Evolutionary conservation across 2,329 filamentous ascomycete genomes (phyloP).

Genomic region (Ophiostoma triangulosporum): DNA sequence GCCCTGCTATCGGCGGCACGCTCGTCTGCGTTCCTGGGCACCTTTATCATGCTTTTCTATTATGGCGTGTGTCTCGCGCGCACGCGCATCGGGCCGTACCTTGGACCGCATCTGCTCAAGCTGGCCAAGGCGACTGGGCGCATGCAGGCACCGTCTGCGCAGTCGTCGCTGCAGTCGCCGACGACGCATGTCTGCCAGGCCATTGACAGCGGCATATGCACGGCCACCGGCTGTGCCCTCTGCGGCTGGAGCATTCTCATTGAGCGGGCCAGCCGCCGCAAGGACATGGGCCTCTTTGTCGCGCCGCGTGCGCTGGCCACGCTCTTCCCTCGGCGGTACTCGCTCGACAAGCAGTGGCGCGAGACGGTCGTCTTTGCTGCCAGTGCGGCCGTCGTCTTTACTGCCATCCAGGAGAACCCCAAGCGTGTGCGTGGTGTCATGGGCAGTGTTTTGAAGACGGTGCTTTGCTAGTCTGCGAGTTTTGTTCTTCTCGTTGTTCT

Average conservation of each 20-base stretch:
- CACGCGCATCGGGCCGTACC: slow-evolving; percentile 55
- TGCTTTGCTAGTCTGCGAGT: slow-evolving; percentile 22
- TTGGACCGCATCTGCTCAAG: slow-evolving; percentile 20
- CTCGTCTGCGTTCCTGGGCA: slow-evolving; percentile 64
- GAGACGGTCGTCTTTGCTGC: slow-evolving; percentile 53
- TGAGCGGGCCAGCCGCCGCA: slow-evolving; percentile 50
- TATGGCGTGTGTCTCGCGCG: slow-evolving; percentile 71
- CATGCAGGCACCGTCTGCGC: neutral
- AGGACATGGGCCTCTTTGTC: slow-evolving; percentile 70
- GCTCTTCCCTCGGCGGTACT: slow-evolving; percentile 57
- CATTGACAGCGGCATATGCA: slow-evolving; percentile 52
- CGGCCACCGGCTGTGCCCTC: slow-evolving; percentile 56
- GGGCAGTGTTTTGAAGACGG: slow-evolving; percentile 42
- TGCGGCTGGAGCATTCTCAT: slow-evolving; percentile 75
- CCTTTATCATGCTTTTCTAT: slow-evolving; percentile 70
- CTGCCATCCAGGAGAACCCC: slow-evolving; percentile 49
- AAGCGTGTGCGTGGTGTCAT: slow-evolving; percentile 53
- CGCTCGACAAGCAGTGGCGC: slow-evolving; percentile 46
- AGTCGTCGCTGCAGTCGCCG: neutral
- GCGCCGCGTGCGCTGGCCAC: slow-evolving; percentile 65
- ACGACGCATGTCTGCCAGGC: slow-evolving; percentile 26
- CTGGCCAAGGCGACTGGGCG: neutral
- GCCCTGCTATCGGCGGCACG: slow-evolving; percentile 26
- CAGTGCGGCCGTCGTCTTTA: slow-evolving; percentile 58
- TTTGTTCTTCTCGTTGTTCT: neutral